phyloP scores from a whole-genome alignment of 345 rosid species.

The Eucalyptus regnans region DNA sequence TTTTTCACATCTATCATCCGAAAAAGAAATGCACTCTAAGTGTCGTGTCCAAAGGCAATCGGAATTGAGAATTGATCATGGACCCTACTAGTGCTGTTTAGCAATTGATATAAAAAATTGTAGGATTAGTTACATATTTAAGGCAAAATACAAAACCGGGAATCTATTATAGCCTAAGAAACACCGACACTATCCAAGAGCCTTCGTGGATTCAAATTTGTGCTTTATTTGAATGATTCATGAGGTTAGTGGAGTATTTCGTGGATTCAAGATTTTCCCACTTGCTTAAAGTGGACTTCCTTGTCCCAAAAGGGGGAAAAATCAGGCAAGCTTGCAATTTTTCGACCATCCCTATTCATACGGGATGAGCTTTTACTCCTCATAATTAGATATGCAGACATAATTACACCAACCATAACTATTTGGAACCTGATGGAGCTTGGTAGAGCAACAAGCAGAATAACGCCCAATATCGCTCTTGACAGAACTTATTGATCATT shows the following conservation, averaged over 20 bases:
- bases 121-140: not conserved
- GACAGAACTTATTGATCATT: not conserved
- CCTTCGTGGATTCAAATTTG: not conserved
- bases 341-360: not conserved
- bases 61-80: not conserved
- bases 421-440: not conserved
- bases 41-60: not conserved
- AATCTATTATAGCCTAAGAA: not conserved
- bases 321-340: not conserved
- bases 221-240: not conserved
- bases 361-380: not conserved
- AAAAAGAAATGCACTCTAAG: fast-evolving
- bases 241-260: not conserved
- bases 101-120: not conserved
- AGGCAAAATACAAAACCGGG: not conserved
- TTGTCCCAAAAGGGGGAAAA: not conserved
- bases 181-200: no score
- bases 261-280: not conserved
- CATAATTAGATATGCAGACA: not conserved
- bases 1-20: not conserved
- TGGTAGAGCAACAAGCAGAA: not conserved
- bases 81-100: not conserved
- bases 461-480: not conserved
- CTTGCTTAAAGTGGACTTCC: not conserved
- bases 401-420: not conserved